Evolutionary conservation across 2,329 filamentous ascomycete species (phyloP).

Genomic region (Aspergillus chevalieri): DNA sequence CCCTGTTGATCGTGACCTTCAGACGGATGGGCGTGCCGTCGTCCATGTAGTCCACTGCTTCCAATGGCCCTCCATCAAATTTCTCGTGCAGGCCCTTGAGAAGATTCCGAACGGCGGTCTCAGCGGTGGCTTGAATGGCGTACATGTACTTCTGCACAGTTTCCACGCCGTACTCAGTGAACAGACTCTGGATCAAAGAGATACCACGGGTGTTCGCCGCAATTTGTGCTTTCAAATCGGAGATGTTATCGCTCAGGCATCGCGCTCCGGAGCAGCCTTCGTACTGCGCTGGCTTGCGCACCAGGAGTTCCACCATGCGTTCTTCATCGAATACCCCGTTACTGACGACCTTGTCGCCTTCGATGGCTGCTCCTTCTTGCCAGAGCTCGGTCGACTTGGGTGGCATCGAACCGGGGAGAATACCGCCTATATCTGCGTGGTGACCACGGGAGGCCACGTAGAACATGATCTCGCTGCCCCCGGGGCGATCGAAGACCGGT

Average conservation of each 20-base stretch:
- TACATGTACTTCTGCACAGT: constrained; percentile 80
- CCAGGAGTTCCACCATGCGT: constrained; percentile 64
- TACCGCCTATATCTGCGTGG: constrained; percentile 79
- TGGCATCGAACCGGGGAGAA: constrained; percentile 79
- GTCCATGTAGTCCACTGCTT: constrained; percentile 78
- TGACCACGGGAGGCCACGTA: constrained; percentile 76
- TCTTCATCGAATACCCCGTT: constrained; percentile 74
- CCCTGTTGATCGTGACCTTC: constrained; percentile 66
- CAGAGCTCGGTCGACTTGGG: constrained; percentile 43
- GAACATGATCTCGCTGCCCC: constrained; percentile 67
- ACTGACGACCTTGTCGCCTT: constrained; percentile 59
- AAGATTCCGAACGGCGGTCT: constrained; percentile 65
- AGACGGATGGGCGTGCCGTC: constrained; percentile 74
- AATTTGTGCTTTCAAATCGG: constrained; percentile 79
- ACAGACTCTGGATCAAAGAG: constrained; percentile 65
- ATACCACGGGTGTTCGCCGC: constrained; percentile 84
- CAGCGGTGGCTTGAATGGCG: constrained; percentile 74
- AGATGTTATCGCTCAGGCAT: constrained; percentile 75
- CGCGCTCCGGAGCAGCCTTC: constrained; percentile 72
- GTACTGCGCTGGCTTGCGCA: constrained; percentile 66
- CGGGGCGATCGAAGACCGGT: constrained; percentile 60
- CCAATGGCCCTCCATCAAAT: constrained; percentile 65
- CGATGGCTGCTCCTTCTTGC: constrained; percentile 44
- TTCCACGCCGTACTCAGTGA: constrained; percentile 69
- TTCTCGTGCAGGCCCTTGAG: constrained; percentile 65